These are phyloP conservation scores for Candolleomyces aberdarensis DNA, from an alignment of 768 basidiomycete species.

Conservation along the genomic window DNA sequence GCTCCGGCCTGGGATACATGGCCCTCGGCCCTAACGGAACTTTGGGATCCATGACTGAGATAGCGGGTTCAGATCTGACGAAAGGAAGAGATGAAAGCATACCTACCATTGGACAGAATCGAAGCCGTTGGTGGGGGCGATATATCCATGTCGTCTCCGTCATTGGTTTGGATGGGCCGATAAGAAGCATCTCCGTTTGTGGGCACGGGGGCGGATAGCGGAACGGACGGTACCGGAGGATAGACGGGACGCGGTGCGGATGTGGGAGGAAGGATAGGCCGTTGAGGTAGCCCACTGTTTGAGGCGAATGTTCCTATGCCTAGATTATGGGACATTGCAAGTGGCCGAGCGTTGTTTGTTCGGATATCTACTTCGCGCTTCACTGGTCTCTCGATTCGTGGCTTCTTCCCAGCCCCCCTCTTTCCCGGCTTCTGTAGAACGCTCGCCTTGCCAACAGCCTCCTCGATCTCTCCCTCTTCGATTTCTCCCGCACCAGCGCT, in stretches of 20 bases:
- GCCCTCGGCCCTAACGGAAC: background rate
- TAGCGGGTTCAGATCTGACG: background rate
- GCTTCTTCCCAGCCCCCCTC: conserved; percentile 4
- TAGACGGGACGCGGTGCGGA: background rate
- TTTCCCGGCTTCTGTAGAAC: background rate
- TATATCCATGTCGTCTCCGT: conserved; percentile 28
- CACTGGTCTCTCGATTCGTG: background rate
- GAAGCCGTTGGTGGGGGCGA: conserved; percentile 13
- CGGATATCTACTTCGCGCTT: background rate
- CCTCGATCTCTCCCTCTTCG: conserved; percentile 50
- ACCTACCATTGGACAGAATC: background rate
- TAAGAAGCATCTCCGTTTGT: no score
- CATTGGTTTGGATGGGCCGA: background rate
- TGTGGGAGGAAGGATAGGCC: background rate
- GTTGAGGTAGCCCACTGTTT: background rate
- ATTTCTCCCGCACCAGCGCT: conserved; percentile 43
- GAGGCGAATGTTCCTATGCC: background rate
- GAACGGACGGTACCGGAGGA: background rate
- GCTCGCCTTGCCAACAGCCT: background rate
- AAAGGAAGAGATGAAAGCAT: background rate
- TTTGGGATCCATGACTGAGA: background rate
- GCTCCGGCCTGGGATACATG: background rate
- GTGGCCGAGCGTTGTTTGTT: no score
- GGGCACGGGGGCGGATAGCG: background rate
- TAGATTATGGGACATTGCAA: background rate